A percentile compares a stretch with the other conserved stretches of the same genome.
Evolutionary conservation across 2,329 filamentous ascomycete genomes (phyloP).

Genomic region (Arthroderma uncinatum): DNA sequence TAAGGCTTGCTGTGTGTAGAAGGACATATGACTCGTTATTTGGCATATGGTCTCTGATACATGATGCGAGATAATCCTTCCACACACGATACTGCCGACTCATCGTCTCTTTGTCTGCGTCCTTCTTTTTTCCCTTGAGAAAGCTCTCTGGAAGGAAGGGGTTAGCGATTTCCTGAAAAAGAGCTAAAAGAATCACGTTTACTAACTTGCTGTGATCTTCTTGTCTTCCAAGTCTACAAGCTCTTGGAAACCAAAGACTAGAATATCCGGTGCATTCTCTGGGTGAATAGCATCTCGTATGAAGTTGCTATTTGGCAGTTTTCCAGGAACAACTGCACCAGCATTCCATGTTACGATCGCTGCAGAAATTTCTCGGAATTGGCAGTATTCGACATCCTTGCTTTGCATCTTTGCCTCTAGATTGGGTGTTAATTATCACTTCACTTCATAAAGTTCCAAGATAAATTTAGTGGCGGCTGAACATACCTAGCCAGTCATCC

Average conservation of each 20-base stretch:
- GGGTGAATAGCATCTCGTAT: constrained; percentile 67
- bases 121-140: constrained; percentile 66
- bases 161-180: constrained; percentile 20
- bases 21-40: constrained; percentile 63
- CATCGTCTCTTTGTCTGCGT: constrained; percentile 69
- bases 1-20: constrained; percentile 77
- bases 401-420: constrained; percentile 72
- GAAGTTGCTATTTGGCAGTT: constrained; percentile 66
- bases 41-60: constrained; percentile 74
- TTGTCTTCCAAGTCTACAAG: constrained; percentile 97
- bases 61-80: constrained; percentile 76
- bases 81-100: constrained; percentile 95
- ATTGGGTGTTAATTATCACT: constrained; percentile 15
- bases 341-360: constrained; percentile 93
- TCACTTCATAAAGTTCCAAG: too few relatives aligned
- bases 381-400: constrained; percentile 70
- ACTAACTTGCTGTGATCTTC: constrained; percentile 79
- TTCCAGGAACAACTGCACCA: constrained; percentile 83
- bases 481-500: constrained; percentile 75
- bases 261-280: constrained; percentile 72
- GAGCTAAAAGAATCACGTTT: background rate
- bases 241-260: constrained; percentile 96
- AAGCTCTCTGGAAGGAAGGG: constrained; percentile 51
- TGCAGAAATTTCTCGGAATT: constrained; percentile 69
- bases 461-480: background rate